Conservation (phyloP, 2,329 filamentous ascomycete species). For the Penicillium sp. region DNA sequence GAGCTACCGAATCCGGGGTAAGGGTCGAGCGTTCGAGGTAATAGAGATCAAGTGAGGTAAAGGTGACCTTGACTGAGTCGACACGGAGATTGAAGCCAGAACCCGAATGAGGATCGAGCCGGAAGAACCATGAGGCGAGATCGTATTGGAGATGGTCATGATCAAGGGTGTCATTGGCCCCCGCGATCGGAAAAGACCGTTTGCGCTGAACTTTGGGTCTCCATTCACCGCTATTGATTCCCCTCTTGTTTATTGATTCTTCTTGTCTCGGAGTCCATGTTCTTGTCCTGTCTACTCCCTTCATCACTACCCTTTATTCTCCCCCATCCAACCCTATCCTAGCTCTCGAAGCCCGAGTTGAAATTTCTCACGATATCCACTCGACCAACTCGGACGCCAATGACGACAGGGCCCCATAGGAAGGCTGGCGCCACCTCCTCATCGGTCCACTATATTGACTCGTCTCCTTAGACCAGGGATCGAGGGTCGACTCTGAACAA, state of each 20-base stretch:
- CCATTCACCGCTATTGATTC: neutral
- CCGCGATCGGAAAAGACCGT: neutral
- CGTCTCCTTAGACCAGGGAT: neutral
- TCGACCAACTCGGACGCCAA: neutral
- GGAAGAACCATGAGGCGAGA: neutral
- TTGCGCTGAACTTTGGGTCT: neutral
- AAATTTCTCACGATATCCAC: neutral
- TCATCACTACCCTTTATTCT: neutral
- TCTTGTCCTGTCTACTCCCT: neutral
- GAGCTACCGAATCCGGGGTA: constrained; percentile 14
- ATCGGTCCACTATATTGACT: neutral
- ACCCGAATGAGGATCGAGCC: neutral
- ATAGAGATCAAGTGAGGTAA: neutral
- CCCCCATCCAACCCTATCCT: too few species aligned
- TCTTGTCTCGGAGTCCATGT: neutral
- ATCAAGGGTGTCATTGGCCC: neutral
- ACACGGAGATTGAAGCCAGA: neutral
- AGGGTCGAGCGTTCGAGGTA: neutral
- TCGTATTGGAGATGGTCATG: neutral
- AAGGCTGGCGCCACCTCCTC: neutral
- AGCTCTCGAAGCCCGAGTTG: neutral
- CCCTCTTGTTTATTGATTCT: neutral
- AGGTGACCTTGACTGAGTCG: neutral
- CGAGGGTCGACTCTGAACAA: neutral
- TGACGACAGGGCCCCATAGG: neutral